Conservation (phyloP, 495 filamentous ascomycete genomes). For the Amniculicola lignicola region DNA sequence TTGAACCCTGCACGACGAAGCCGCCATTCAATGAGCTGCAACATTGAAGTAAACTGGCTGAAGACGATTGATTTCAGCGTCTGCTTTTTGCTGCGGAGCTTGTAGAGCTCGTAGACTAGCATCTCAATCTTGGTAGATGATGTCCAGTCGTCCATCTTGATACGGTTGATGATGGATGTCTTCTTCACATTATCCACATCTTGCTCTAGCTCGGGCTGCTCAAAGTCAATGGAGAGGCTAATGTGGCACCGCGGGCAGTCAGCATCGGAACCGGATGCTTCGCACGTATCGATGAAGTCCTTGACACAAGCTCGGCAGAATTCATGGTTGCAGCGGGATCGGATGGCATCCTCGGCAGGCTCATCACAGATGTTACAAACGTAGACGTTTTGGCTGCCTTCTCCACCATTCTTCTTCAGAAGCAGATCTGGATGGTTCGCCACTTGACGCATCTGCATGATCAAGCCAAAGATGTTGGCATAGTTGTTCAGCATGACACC, state of each 20-base stretch:
- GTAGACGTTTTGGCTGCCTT: constrained; percentile 83
- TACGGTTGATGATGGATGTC: constrained; percentile 92
- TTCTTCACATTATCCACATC: constrained; percentile 82
- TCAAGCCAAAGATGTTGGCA: constrained; percentile 80
- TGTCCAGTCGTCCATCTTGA: constrained; percentile 96
- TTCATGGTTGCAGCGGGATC: constrained; percentile 86
- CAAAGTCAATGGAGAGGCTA: constrained; percentile 79
- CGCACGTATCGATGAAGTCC: constrained; percentile 73
- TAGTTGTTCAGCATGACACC: constrained; percentile 97
- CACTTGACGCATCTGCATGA: constrained; percentile 97
- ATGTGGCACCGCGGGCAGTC: constrained; percentile 95
- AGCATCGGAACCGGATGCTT: constrained; percentile 53
- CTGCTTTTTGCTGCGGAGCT: constrained; percentile 80
- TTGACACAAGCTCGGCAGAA: constrained; percentile 90
- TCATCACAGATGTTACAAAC: constrained; percentile 95
- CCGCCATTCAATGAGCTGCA: constrained; percentile 88
- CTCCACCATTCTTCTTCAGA: constrained; percentile 78
- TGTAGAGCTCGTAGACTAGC: constrained; percentile 87
- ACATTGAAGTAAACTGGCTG: constrained; percentile 69
- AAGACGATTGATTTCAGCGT: constrained; percentile 85
- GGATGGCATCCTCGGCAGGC: constrained; percentile 88
- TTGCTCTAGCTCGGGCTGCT: constrained; percentile 89
- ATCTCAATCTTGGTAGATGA: constrained; percentile 97
- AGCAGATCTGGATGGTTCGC: constrained; percentile 95
- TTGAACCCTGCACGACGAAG: constrained; percentile 91